Conservation (phyloP, 345 rosid species). For the Rhodomyrtus tomentosa region DNA sequence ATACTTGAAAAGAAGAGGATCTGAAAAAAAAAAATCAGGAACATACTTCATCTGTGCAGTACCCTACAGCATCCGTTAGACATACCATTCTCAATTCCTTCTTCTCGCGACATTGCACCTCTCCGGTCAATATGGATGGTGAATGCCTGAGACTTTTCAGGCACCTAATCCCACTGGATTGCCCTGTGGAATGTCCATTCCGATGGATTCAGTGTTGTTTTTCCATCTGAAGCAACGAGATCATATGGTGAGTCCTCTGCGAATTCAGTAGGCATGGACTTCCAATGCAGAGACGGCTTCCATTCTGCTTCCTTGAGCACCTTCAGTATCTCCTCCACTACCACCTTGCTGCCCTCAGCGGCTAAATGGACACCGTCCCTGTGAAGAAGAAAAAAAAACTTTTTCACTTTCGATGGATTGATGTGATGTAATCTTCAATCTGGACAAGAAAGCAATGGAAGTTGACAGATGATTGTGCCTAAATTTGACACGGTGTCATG, state of each 20-base stretch:
- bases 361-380: constrained; percentile 91
- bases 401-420: not conserved
- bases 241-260: constrained; percentile 62
- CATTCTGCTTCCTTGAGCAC: constrained; percentile 75
- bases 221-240: constrained; percentile 76
- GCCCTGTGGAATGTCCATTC: constrained; percentile 85
- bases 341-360: constrained; percentile 81
- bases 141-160: not conserved
- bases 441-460: not conserved
- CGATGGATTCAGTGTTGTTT: constrained; percentile 54
- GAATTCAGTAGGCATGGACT: constrained; percentile 80
- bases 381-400: not conserved
- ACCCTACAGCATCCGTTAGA: not conserved
- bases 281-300: constrained; percentile 89
- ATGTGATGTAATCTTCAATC: not conserved
- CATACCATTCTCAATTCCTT: not conserved
- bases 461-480: not conserved
- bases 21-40: not conserved
- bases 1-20: not conserved
- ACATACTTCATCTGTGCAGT: not conserved
- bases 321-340: constrained; percentile 70
- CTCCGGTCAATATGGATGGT: not conserved
- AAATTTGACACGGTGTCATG: not conserved
- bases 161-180: constrained; percentile 55
- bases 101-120: not conserved